Percentiles rank a stretch among this genome's conserved stretches.
Evolutionary conservation across 768 basidiomycete genomes (phyloP).

Genomic region (Russula lepida): DNA sequence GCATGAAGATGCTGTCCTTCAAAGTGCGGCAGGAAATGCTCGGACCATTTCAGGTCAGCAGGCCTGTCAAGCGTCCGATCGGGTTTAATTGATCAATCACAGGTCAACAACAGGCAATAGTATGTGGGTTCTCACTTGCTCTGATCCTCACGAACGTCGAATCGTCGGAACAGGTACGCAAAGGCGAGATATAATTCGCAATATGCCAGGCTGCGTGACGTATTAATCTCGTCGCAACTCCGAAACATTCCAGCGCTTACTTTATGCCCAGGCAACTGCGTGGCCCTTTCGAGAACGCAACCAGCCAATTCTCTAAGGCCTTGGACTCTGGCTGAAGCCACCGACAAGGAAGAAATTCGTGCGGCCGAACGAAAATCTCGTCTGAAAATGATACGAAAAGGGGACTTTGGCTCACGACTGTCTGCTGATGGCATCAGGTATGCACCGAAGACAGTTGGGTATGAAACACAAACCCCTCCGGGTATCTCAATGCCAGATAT

Average conservation of each 20-base stretch:
- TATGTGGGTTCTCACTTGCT: not conserved
- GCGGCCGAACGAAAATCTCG: conserved; percentile 16
- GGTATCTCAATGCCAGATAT: conserved; percentile 10
- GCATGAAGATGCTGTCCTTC: conserved; percentile 13
- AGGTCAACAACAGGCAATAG: not conserved
- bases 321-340: conserved; percentile 13
- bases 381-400: conserved; percentile 14
- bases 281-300: conserved; percentile 21
- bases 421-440: not conserved
- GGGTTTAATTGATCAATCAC: not conserved
- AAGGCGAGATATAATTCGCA: conserved; percentile 21
- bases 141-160: conserved; percentile 17
- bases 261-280: conserved; percentile 22
- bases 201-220: conserved; percentile 16
- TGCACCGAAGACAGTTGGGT: not conserved
- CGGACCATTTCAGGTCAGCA: conserved; percentile 6
- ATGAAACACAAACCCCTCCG: conserved; percentile 9
- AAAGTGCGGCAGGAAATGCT: conserved; percentile 10
- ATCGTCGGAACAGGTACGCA: conserved; percentile 22
- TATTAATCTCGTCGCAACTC: not conserved
- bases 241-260: not conserved
- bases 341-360: conserved; percentile 19
- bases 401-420: conserved; percentile 10
- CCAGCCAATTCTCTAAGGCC: conserved; percentile 14
- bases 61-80: not conserved